These are phyloP conservation scores for Amaranthus cruentus DNA, from an alignment of 148 eudicot species.

Conservation along the genomic window DNA sequence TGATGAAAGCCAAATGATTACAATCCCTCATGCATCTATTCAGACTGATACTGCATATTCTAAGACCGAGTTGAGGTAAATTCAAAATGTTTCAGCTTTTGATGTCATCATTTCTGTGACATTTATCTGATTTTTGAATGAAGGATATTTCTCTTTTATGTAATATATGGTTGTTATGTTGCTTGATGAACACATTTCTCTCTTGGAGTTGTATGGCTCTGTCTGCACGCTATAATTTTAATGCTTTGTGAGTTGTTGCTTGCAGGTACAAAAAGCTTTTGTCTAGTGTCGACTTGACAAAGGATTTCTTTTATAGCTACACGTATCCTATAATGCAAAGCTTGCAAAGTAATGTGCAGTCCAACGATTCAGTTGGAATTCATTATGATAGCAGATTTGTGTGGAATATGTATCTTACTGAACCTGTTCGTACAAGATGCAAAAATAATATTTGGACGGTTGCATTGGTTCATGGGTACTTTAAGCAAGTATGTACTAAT, in stretches of 20 bases:
- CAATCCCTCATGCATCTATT: slow-evolving; percentile 81
- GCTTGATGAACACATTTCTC: neutral
- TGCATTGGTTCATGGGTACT: slow-evolving; percentile 82
- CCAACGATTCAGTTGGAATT: slow-evolving; percentile 61
- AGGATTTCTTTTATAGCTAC: slow-evolving; percentile 97
- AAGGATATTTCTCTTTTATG: neutral
- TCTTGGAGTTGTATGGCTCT: neutral
- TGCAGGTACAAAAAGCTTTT: slow-evolving; percentile 99
- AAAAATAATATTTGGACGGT: slow-evolving; percentile 85
- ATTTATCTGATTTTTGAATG: neutral
- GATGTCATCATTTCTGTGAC: neutral
- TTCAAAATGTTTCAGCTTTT: neutral
- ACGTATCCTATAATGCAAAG: slow-evolving; percentile 95
- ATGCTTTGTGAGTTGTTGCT: neutral
- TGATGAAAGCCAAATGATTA: slow-evolving; percentile 86
- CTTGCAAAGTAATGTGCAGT: slow-evolving; percentile 80
- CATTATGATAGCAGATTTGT: slow-evolving; percentile 85
- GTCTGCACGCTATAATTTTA: neutral
- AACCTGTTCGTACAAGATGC: slow-evolving; percentile 66
- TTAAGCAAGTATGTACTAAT: slow-evolving; percentile 64
- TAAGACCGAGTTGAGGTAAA: slow-evolving; percentile 84
- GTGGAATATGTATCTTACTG: slow-evolving; percentile 90
- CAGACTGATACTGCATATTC: slow-evolving; percentile 88
- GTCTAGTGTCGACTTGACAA: slow-evolving; percentile 92
- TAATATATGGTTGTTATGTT: neutral